Evolutionary conservation across 352 stramenopile species (phyloP).

Genomic region (Nannochloropsis limnetica): DNA sequence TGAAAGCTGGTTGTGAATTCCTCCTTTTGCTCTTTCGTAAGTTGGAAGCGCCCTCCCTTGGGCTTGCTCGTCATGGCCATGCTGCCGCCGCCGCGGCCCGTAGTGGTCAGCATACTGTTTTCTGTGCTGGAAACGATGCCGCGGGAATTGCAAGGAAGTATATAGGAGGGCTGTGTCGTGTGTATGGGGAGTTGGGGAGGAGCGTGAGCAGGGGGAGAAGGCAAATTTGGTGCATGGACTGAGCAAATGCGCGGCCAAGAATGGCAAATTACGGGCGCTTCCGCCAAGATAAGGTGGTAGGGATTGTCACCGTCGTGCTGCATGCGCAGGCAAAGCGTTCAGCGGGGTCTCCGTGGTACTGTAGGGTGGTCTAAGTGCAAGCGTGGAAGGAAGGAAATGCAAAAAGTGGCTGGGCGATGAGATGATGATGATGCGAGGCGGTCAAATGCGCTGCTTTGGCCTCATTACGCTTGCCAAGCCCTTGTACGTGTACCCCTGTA

Average conservation of each 20-base stretch:
- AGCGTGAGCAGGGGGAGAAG: background rate
- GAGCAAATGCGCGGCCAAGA: too few species aligned
- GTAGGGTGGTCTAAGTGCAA: background rate
- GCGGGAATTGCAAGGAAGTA: background rate
- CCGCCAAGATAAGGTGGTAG: background rate
- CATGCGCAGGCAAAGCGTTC: background rate
- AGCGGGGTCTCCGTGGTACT: background rate
- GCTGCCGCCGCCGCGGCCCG: background rate
- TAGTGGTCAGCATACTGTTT: background rate
- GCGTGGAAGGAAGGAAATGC: background rate
- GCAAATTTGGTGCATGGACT: background rate
- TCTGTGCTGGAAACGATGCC: background rate
- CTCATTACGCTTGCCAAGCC: too few species aligned
- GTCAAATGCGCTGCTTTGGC: too few species aligned
- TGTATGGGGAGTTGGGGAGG: background rate
- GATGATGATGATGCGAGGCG: too few species aligned
- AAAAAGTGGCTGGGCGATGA: too few species aligned
- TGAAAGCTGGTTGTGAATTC: conserved; percentile 79
- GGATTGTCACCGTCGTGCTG: background rate
- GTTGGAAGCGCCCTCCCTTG: background rate
- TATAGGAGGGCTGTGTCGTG: background rate
- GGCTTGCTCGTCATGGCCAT: background rate
- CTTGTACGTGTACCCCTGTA: too few species aligned
- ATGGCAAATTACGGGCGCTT: background rate
- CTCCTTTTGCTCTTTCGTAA: conserved; percentile 45